A percentile compares a stretch with the other conserved stretches of the same genome.
Evolutionary conservation across 371 early-diverging fungal genomes (phyloP).

Genomic region (Batkoa obscura): DNA sequence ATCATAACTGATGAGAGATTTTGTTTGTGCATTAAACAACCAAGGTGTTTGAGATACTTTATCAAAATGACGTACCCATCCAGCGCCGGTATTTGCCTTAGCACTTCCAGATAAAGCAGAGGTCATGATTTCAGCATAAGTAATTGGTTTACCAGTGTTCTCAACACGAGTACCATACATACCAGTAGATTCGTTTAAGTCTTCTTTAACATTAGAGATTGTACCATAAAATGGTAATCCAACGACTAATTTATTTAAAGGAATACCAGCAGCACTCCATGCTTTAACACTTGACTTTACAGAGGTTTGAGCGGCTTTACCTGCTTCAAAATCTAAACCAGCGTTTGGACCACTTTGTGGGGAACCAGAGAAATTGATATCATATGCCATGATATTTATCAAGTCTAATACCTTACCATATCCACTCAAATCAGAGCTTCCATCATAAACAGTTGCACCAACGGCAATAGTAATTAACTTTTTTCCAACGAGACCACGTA

Average conservation of each 20-base stretch:
- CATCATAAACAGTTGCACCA: conserved; percentile 37
- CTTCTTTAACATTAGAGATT: too few relatives aligned
- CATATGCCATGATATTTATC: conserved; percentile 33
- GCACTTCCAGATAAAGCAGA: conserved; percentile 23
- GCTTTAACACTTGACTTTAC: conserved; percentile 14
- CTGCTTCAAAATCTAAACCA: conserved; percentile 18
- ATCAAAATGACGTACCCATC: conserved; percentile 37
- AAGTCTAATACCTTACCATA: conserved; percentile 33
- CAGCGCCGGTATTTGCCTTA: not conserved
- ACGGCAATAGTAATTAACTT: conserved; percentile 46
- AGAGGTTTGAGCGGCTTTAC: conserved; percentile 35
- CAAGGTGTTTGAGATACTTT: conserved; percentile 35
- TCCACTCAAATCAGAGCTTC: conserved; percentile 27
- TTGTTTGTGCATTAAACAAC: conserved; percentile 30
- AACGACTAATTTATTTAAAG: conserved; percentile 29
- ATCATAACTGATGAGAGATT: conserved; percentile 36
- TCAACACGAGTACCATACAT: conserved; percentile 23
- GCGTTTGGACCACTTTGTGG: conserved; percentile 36
- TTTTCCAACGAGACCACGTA: conserved; percentile 23
- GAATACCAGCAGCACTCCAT: conserved; percentile 35
- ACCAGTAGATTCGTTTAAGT: too few relatives aligned
- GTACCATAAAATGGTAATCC: conserved; percentile 40
- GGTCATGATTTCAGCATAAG: conserved; percentile 39
- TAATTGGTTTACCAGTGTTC: conserved; percentile 13
- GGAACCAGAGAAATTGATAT: conserved; percentile 25